Evolutionary conservation across 202 grass and related monocot genomes (phyloP).

Genomic region (Carex arenaria): DNA sequence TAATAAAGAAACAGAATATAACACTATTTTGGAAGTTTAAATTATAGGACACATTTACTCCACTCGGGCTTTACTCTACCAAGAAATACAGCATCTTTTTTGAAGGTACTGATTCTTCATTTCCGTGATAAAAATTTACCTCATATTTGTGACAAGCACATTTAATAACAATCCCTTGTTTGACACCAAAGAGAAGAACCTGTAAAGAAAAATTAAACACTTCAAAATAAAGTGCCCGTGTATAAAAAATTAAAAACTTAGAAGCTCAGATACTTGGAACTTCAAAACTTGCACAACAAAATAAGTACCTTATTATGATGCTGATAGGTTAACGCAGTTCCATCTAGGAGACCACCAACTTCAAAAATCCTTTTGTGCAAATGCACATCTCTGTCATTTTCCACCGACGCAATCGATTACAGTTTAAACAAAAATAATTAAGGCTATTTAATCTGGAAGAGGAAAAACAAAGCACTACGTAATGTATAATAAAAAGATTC

Average conservation of each 20-base stretch:
- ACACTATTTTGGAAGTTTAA: background rate
- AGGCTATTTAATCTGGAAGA: background rate
- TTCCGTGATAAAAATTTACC: conserved; percentile 36
- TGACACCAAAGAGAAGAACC: conserved; percentile 58
- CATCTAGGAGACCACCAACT: conserved; percentile 62
- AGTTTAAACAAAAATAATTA: background rate
- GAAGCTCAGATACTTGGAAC: background rate
- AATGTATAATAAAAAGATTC: background rate
- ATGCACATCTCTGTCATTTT: conserved; percentile 39
- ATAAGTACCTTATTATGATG: conserved; percentile 60
- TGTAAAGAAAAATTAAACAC: conserved; percentile 35
- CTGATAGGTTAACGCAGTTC: conserved; percentile 59
- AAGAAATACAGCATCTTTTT: background rate
- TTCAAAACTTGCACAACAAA: conserved; percentile 16
- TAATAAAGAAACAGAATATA: conserved; percentile 10
- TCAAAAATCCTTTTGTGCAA: conserved; percentile 80
- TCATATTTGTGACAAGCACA: conserved; percentile 50
- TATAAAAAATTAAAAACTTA: conserved; percentile 27
- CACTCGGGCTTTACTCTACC: background rate
- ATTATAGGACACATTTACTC: background rate
- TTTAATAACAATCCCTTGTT: conserved; percentile 46
- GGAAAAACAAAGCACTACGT: background rate
- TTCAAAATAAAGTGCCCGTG: conserved; percentile 34
- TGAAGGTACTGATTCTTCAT: background rate
- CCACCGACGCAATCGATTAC: background rate